Percentiles rank a stretch among this genome's conserved stretches.
Conservation (phyloP, 1,284 basidiomycete species). For the Tausonia pullulans region DNA sequence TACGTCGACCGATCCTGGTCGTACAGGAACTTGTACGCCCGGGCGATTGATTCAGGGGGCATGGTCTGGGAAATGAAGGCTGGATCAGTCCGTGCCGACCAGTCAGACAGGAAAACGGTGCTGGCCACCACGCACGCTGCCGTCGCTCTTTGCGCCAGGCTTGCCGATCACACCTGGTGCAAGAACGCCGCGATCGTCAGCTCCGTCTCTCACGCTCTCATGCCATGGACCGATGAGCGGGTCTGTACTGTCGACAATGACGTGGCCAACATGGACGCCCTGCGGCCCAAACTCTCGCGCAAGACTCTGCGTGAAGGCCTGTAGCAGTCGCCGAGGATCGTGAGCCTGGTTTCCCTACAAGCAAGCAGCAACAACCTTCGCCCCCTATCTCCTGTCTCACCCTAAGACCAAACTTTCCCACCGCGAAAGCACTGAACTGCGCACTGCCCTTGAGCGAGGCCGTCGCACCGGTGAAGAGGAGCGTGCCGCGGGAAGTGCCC, state of each 20-base stretch:
- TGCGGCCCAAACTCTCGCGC: conserved; percentile 36
- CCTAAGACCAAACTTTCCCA: conserved; percentile 28
- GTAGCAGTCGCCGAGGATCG: not conserved
- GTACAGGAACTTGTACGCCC: conserved; percentile 29
- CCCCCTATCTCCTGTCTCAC: conserved; percentile 19
- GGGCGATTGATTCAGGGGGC: conserved; percentile 18
- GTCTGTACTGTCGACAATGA: conserved; percentile 32
- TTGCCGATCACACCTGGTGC: no score
- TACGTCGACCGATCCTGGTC: conserved; percentile 30
- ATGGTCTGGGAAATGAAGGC: conserved; percentile 9
- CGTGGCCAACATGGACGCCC: conserved; percentile 36
- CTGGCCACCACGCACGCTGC: no score
- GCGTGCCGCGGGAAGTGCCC: conserved; percentile 16
- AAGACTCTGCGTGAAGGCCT: conserved; percentile 24
- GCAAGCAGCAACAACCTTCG: conserved; percentile 10
- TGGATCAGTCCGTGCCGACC: no score
- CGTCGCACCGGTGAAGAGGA: conserved; percentile 34
- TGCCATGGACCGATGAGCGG: not conserved
- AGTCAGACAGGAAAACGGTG: no score
- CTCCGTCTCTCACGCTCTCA: no score
- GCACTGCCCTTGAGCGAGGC: conserved; percentile 14
- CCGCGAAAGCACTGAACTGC: conserved; percentile 27
- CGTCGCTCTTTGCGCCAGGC: no score
- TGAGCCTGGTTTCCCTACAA: not conserved
- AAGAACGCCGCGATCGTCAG: no score